A percentile compares a stretch with the other conserved stretches of the same genome.
phyloP scores from a whole-genome alignment of 164 flowering plant genomes.

The Magnolia sinica region DNA sequence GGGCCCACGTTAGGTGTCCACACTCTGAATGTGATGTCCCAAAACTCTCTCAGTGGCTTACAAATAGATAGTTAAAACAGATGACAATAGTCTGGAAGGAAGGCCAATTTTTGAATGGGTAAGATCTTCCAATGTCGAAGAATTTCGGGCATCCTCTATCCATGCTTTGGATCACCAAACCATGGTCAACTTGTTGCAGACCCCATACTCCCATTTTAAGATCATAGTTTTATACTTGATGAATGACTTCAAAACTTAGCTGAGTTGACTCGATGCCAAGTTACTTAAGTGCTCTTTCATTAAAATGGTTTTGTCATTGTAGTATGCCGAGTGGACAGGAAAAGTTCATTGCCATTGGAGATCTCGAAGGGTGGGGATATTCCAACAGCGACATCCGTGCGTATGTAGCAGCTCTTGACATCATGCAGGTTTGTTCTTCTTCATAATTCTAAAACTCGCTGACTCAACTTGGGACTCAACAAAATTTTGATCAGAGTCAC shows the following conservation, averaged over 20 bases:
- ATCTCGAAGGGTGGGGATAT: slow-evolving; percentile 81
- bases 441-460: too few species aligned
- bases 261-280: background rate
- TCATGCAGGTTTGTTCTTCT: slow-evolving; percentile 57
- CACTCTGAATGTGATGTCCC: background rate
- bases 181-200: too few species aligned
- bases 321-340: slow-evolving; percentile 71
- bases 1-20: background rate
- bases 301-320: slow-evolving; percentile 9
- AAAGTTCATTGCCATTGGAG: slow-evolving; percentile 61
- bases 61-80: background rate
- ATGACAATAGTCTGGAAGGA: background rate
- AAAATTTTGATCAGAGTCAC: too few species aligned
- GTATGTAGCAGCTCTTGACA: slow-evolving; percentile 52
- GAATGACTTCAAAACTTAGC: background rate
- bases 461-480: too few species aligned
- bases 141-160: too few species aligned
- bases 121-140: too few species aligned
- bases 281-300: background rate
- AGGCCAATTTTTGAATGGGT: too few species aligned
- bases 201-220: too few species aligned
- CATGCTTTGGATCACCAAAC: too few species aligned
- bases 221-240: background rate
- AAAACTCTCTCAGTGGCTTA: background rate
- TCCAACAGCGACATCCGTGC: slow-evolving; percentile 64